A percentile compares a stretch with the other conserved stretches of the same genome.
phyloP scores from a whole-genome alignment of 176 grass and related monocot genomes.

The Alloteropsis semialata region DNA sequence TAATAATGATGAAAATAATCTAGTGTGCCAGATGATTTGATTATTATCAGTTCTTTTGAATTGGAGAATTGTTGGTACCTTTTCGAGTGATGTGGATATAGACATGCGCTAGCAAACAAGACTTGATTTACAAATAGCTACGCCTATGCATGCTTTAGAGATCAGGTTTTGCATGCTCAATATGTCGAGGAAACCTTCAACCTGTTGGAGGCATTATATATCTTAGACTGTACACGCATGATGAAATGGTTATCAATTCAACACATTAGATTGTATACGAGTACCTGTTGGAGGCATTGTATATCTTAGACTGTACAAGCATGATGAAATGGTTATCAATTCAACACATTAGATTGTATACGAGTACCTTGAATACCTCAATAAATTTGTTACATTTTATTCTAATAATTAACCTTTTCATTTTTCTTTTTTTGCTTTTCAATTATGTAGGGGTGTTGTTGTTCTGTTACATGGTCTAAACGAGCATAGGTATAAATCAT shows the following conservation, averaged over 20 bases:
- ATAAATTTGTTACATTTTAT: neutral
- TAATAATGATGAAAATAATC: neutral
- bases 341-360: neutral
- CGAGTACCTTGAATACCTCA: constrained; percentile 3
- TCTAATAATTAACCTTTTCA: constrained; percentile 13
- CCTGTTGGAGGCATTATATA: neutral
- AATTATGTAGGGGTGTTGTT: constrained; percentile 63
- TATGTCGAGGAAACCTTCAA: neutral
- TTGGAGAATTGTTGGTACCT: neutral
- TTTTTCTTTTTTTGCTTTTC: constrained; percentile 9
- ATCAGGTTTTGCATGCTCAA: neutral
- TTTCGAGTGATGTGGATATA: neutral
- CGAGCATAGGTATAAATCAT: constrained; percentile 80
- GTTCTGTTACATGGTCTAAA: constrained; percentile 90
- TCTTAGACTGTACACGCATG: constrained; percentile 3
- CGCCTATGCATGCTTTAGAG: neutral
- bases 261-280: neutral
- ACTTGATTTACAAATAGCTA: constrained; percentile 6
- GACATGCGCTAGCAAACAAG: neutral
- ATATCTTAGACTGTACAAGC: neutral
- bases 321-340: neutral
- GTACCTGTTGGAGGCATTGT: too few species aligned
- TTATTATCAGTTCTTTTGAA: neutral
- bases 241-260: neutral
- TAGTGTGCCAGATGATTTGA: neutral